Conservation (phyloP, 192 early-diverging fungal genomes). For the Coemansia sp. region DNA sequence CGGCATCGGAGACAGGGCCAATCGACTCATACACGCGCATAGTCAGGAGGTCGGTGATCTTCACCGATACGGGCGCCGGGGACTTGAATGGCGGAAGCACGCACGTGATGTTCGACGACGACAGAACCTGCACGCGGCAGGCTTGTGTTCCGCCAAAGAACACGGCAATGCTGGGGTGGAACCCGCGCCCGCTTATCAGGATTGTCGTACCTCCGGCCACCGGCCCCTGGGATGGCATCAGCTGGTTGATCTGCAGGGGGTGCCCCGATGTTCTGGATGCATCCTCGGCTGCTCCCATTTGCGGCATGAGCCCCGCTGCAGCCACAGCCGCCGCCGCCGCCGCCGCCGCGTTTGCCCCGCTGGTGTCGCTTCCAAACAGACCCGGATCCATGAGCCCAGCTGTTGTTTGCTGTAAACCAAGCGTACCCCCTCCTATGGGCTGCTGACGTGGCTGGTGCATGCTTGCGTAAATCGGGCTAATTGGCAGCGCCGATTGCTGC, state of each 20-base stretch:
- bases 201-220: constrained; percentile 84
- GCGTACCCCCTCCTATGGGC: background rate
- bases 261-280: background rate
- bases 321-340: constrained; percentile 3
- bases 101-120: constrained; percentile 79
- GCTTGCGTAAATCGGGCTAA: constrained; percentile 4
- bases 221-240: constrained; percentile 86
- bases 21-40: constrained; percentile 40
- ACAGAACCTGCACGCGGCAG: constrained; percentile 75
- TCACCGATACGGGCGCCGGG: constrained; percentile 67
- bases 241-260: constrained; percentile 61
- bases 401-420: constrained; percentile 9
- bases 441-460: constrained; percentile 7
- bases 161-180: constrained; percentile 73
- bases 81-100: constrained; percentile 75
- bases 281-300: constrained; percentile 8
- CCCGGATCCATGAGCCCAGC: constrained; percentile 5
- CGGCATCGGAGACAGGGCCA: background rate
- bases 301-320: constrained; percentile 15
- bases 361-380: constrained; percentile 11
- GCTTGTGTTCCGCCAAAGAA: constrained; percentile 82
- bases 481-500: background rate
- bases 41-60: constrained; percentile 35
- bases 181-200: constrained; percentile 80
- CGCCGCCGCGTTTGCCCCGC: background rate